Base-by-base conservation (phyloP, 164 flowering plant genomes). In the Umbilicus rupestris region DNA sequence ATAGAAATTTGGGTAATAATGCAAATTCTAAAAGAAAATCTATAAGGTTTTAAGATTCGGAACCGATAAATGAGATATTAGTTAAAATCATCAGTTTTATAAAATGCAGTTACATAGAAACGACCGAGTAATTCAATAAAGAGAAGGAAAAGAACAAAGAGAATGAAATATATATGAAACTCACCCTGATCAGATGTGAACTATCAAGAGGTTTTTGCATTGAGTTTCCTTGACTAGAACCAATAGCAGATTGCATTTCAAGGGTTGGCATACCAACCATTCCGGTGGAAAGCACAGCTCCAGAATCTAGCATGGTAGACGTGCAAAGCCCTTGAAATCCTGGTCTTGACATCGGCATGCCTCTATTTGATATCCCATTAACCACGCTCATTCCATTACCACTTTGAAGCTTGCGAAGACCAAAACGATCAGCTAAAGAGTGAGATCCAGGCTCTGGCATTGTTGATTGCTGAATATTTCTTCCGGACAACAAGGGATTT, bases 291-390 rank as follows among this genome's bases (percentile, higher is more conserved):
- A 83, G 75, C 91, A 87, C 82, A 65, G 73, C 81, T 19, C 89
- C 92, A 68, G 97, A 74, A 60, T 75, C 82, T 65, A 81, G 66
- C 83, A 85, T 80, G 28, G 89, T 41, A 57, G 92, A 78, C 45
- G 97, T 77, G 35, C 79, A 71, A 65, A 84, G 75, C 70, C 88
- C 96, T 75, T 80, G 98, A 74, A 79, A 82, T 19, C 96, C 97
- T 35, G 92, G 88, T 69, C 94, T 83, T 20, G 95, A 74, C 73
- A 87, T 75, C 24, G 88, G 79, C 84, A 86, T 77, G 72, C 77
- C 78, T 83, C 96, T 81, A 29, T 20, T 63, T 67, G 77, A 86
- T 73, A 81, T 66, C 35, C 91, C 91, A 71, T 78, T 31, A 73
- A 81, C 73, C 79, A 83, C 66, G 55, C 97, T 84, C 78, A 82